Evolutionary conservation across 306 rosid species (phyloP).

Genomic region (Begonia peltatifolia): DNA sequence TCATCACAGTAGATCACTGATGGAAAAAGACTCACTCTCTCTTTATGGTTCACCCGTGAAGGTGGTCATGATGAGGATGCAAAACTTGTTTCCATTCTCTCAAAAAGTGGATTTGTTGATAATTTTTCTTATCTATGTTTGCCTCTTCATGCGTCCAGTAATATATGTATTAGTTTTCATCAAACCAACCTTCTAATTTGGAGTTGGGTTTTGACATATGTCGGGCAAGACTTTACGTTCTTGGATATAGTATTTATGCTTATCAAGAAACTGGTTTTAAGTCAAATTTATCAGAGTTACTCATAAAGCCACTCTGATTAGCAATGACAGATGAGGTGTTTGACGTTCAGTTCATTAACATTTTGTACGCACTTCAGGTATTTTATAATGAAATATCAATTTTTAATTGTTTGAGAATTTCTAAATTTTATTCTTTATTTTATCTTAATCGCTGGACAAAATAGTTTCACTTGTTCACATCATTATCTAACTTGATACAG

Average conservation of each 20-base stretch:
- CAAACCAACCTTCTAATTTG: too few relatives aligned
- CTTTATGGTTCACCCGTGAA: conserved; percentile 88
- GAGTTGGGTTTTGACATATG: too few relatives aligned
- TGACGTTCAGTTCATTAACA: conserved; percentile 40
- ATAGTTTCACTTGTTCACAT: too few relatives aligned
- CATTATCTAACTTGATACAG: too few relatives aligned
- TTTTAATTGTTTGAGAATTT: too few relatives aligned
- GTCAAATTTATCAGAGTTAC: conserved; percentile 34
- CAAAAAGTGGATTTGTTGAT: too few relatives aligned
- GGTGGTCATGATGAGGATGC: too few relatives aligned
- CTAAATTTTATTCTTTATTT: too few relatives aligned
- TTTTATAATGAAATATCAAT: not conserved
- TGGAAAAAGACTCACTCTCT: conserved; percentile 86
- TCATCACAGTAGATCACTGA: conserved; percentile 59
- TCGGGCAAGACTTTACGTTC: conserved; percentile 64
- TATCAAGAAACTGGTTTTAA: conserved; percentile 19
- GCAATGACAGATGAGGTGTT: conserved; percentile 44
- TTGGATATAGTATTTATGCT: conserved; percentile 47
- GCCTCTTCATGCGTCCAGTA: too few relatives aligned
- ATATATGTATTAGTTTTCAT: too few relatives aligned
- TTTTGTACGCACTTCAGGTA: conserved; percentile 93
- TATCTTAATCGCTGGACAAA: too few relatives aligned
- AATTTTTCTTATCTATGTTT: too few relatives aligned
- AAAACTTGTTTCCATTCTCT: conserved; percentile 65
- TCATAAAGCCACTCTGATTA: conserved; percentile 31